These are phyloP conservation scores for Phlebopus sp. DNA, from an alignment of 1,284 basidiomycete genomes.

Conservation along the genomic window DNA sequence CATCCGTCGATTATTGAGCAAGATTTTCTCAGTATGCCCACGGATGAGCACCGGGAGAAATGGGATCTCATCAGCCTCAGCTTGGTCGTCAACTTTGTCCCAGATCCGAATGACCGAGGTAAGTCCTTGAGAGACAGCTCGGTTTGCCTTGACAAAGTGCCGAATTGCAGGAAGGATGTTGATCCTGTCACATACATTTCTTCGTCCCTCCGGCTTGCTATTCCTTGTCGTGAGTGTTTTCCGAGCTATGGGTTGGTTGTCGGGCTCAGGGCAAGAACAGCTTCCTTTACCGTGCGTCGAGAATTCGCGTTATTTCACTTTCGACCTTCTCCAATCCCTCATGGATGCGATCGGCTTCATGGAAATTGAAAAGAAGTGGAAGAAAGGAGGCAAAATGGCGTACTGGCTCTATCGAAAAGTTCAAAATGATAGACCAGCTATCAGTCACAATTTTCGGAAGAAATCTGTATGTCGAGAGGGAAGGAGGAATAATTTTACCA, in stretches of 20 bases:
- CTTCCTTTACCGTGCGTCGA: slow-evolving; percentile 78
- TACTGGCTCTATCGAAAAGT: slow-evolving; percentile 69
- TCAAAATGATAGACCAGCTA: slow-evolving; percentile 4
- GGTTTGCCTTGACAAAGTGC: slow-evolving; percentile 4
- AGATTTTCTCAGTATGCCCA: slow-evolving; percentile 71
- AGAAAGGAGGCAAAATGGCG: slow-evolving; percentile 66
- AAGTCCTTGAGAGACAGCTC: slow-evolving; percentile 11
- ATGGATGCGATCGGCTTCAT: slow-evolving; percentile 67
- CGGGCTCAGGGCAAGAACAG: slow-evolving; percentile 34
- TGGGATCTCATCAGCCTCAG: slow-evolving; percentile 84
- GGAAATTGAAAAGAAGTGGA: slow-evolving; percentile 60
- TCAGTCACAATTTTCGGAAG: slow-evolving; percentile 40
- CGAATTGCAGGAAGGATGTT: slow-evolving; percentile 68
- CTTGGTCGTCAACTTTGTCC: slow-evolving; percentile 85
- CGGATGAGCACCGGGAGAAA: slow-evolving; percentile 41
- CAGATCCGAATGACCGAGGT: slow-evolving; percentile 76
- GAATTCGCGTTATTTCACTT: slow-evolving; percentile 80
- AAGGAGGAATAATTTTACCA: slow-evolving; percentile 77
- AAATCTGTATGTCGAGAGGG: slow-evolving; percentile 64
- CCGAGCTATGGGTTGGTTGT: background rate
- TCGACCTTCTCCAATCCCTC: slow-evolving; percentile 53
- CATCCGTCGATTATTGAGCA: slow-evolving; percentile 78
- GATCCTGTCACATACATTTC: slow-evolving; percentile 56
- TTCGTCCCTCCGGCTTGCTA: slow-evolving; percentile 54
- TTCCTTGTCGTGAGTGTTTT: slow-evolving; percentile 68